These are phyloP conservation scores for Geranomyces variabilis DNA, from an alignment of 192 early-diverging fungal species.

Conservation along the genomic window DNA sequence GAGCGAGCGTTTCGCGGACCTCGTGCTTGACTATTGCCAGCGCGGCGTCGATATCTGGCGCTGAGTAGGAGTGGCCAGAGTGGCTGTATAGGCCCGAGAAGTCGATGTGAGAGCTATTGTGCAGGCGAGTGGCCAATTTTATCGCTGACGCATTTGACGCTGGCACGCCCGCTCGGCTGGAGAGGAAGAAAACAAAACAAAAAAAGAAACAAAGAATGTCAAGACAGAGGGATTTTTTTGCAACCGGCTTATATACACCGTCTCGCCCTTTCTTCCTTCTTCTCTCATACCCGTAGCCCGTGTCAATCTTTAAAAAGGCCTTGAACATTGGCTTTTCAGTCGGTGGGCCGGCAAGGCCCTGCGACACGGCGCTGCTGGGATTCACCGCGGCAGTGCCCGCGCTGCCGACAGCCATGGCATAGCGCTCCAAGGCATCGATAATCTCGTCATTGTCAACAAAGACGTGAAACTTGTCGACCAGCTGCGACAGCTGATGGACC, in stretches of 20 bases:
- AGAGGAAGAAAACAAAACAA: background rate
- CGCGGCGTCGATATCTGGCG: background rate
- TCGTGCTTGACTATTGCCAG: conserved; percentile 21
- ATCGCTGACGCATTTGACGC: background rate
- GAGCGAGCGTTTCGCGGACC: conserved; percentile 10
- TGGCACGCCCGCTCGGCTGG: conserved; percentile 19
- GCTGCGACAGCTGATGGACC: conserved; percentile 22
- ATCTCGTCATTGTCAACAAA: conserved; percentile 27
- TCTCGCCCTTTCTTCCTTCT: too few species aligned
- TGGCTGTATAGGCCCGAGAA: conserved; percentile 33
- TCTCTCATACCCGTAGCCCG: conserved; percentile 21
- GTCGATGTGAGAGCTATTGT: conserved; percentile 9
- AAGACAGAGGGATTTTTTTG: background rate
- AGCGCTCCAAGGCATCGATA: conserved; percentile 30
- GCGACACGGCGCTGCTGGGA: conserved; percentile 23
- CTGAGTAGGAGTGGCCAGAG: conserved; percentile 21
- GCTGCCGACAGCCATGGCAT: conserved; percentile 9
- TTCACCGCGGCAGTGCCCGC: background rate
- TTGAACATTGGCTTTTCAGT: background rate
- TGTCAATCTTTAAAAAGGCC: conserved; percentile 32
- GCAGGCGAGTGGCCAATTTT: conserved; percentile 16
- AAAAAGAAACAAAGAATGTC: background rate
- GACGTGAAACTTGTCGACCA: conserved; percentile 20
- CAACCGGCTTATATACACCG: too few species aligned
- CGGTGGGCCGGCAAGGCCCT: background rate